Evolutionary conservation across 495 filamentous ascomycete genomes (phyloP).

Genomic region (Tuber borchii): DNA sequence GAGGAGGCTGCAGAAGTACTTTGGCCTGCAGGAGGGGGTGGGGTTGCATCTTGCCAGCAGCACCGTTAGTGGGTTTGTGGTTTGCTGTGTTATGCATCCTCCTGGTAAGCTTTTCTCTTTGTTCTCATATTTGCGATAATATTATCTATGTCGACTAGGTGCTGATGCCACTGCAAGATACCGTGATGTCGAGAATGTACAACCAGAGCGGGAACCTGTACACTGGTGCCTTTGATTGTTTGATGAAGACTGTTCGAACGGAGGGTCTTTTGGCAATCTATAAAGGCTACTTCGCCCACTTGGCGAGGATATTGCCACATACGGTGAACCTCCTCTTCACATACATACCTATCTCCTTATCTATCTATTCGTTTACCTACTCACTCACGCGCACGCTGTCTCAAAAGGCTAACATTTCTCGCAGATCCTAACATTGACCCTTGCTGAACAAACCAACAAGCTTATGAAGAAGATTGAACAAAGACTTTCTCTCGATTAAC

Average conservation of each 20-base stretch:
- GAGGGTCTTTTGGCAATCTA: constrained; percentile 93
- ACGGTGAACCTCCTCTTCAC: constrained; percentile 52
- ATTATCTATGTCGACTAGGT: not conserved
- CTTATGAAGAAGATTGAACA: constrained; percentile 71
- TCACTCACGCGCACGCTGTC: too few species aligned
- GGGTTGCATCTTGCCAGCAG: constrained; percentile 82
- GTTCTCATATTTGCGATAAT: not conserved
- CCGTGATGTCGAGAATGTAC: constrained; percentile 97
- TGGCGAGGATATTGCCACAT: constrained; percentile 89
- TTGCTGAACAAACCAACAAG: constrained; percentile 97
- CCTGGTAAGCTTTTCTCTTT: constrained; percentile 56
- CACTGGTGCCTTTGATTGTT: constrained; percentile 81
- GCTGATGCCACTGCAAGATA: constrained; percentile 54
- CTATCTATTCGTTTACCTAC: not conserved
- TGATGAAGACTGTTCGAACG: constrained; percentile 80
- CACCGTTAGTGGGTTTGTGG: constrained; percentile 86
- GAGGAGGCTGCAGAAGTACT: constrained; percentile 66
- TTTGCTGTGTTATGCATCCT: constrained; percentile 97
- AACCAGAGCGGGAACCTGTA: constrained; percentile 98
- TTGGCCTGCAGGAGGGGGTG: constrained; percentile 87
- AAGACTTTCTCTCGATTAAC: constrained; percentile 48
- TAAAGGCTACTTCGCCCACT: constrained; percentile 93
- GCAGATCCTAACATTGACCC: constrained; percentile 76
- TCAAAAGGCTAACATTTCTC: constrained; percentile 19
- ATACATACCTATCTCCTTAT: not conserved